phyloP scores from a whole-genome alignment of 345 rosid species.

The Gossypium anomalum region DNA sequence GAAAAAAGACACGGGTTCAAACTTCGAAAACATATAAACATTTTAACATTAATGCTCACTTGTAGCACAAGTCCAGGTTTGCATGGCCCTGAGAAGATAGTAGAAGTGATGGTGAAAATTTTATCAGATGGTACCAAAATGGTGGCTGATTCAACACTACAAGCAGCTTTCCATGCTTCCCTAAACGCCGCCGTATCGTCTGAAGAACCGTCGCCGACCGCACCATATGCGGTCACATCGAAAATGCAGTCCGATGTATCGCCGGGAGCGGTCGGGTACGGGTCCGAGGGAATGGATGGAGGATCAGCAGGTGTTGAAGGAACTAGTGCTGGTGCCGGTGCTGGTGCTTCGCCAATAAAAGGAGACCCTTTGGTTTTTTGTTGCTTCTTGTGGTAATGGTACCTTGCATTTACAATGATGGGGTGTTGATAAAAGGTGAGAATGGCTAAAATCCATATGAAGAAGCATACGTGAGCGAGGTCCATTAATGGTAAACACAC shows the following conservation, averaged over 20 bases:
- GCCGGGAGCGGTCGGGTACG: background rate
- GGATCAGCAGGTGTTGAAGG: background rate
- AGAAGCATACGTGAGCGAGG: background rate
- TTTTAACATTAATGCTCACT: background rate
- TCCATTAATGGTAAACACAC: background rate
- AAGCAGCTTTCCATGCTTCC: slow-evolving; percentile 2
- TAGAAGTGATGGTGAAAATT: background rate
- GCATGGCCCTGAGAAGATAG: slow-evolving; percentile 2
- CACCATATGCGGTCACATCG: background rate
- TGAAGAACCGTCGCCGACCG: background rate
- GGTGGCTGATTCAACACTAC: background rate
- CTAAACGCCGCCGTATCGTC: background rate
- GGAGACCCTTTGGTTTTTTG: background rate
- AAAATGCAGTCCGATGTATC: background rate
- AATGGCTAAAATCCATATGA: background rate
- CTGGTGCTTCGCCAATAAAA: background rate
- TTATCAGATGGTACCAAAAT: background rate
- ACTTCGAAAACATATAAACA: background rate
- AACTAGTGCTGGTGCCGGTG: background rate
- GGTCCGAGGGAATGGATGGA: background rate
- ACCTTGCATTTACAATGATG: background rate
- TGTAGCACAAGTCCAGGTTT: background rate
- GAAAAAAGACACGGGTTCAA: too few species aligned
- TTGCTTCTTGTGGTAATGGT: background rate
- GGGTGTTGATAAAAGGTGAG: background rate